These are phyloP conservation scores for Globisporangium solare DNA, from an alignment of 352 stramenopile species.

Conservation along the genomic window DNA sequence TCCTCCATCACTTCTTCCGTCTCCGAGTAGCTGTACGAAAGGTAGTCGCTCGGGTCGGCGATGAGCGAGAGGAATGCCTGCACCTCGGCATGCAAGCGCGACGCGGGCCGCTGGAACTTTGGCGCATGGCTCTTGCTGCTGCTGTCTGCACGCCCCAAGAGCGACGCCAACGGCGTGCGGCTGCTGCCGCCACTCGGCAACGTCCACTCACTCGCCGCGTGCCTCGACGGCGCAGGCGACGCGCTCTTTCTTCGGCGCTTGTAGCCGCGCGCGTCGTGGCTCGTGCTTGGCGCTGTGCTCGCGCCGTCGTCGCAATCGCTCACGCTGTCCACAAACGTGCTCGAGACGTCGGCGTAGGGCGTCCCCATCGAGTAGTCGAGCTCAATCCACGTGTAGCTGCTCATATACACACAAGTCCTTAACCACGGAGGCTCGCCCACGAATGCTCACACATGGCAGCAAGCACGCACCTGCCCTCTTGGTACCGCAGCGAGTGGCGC, in stretches of 20 bases:
- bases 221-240: neutral
- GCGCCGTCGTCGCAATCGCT: conserved; percentile 23
- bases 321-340: conserved; percentile 16
- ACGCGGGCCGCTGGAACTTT: conserved; percentile 21
- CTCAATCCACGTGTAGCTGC: conserved; percentile 71
- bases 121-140: neutral
- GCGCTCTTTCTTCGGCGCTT: conserved; percentile 11
- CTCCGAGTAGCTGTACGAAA: conserved; percentile 30
- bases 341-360: conserved; percentile 38
- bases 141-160: neutral
- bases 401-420: neutral
- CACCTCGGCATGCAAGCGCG: conserved; percentile 36
- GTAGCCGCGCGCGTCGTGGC: conserved; percentile 16
- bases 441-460: neutral
- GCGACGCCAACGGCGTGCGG: neutral
- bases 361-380: conserved; percentile 47
- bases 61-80: conserved; percentile 34
- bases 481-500: conserved; percentile 40
- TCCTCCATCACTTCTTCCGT: conserved; percentile 33
- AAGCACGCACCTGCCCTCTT: conserved; percentile 33
- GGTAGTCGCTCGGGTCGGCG: conserved; percentile 28
- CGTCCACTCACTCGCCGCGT: conserved; percentile 8
- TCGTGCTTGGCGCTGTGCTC: conserved; percentile 9
- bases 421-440: too few species aligned
- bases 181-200: neutral